phyloP scores from a whole-genome alignment of 345 rosid species.

The Rhizophora apiculata region DNA sequence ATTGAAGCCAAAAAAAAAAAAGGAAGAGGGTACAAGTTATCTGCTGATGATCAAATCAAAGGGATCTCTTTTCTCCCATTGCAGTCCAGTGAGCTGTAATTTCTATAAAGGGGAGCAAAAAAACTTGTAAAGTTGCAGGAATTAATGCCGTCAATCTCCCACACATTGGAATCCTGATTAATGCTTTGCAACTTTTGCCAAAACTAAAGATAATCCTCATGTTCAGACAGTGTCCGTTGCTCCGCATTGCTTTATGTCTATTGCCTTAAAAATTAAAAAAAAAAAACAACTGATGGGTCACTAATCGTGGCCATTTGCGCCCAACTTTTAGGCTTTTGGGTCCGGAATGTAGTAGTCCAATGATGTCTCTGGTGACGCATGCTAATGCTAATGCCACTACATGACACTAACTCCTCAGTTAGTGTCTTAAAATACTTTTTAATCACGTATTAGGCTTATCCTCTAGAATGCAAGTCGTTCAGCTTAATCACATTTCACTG shows the following conservation, averaged over 20 bases:
- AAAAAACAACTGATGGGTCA: not conserved
- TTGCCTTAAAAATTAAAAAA: not conserved
- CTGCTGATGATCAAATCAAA: not conserved
- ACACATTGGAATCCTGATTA: not conserved
- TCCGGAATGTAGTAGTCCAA: not conserved
- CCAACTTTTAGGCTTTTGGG: not conserved
- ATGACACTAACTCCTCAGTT: not conserved
- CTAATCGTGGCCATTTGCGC: not conserved
- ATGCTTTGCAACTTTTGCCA: not conserved
- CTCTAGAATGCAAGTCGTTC: no score
- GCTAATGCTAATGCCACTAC: not conserved
- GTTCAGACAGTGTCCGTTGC: not conserved
- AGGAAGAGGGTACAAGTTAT: not conserved
- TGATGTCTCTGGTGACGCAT: constrained; percentile 4
- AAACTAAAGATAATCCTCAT: not conserved
- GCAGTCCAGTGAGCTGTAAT: constrained; percentile 6
- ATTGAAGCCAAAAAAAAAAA: not conserved
- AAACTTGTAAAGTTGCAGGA: not conserved
- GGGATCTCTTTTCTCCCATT: not conserved
- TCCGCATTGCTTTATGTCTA: not conserved
- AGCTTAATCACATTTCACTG: no score
- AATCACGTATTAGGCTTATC: no score
- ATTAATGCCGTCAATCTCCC: not conserved
- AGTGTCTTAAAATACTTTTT: no score
- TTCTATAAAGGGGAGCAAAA: not conserved